These are phyloP conservation scores for Combretum micranthum DNA, from an alignment of 345 rosid genomes.

Conservation along the genomic window DNA sequence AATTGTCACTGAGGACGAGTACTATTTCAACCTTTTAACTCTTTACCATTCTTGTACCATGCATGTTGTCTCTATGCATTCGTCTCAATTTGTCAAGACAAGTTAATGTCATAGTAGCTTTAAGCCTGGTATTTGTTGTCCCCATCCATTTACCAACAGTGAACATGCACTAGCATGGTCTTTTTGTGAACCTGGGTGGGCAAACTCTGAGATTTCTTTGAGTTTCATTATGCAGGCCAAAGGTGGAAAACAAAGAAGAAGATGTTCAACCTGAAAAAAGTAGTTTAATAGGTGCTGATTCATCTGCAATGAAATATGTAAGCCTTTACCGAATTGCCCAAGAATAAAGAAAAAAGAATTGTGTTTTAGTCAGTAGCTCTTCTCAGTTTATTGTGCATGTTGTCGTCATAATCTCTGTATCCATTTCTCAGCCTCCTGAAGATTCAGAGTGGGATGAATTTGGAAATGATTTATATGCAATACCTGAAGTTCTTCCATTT, in stretches of 20 bases:
- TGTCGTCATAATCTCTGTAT: not conserved
- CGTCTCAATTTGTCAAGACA: not conserved
- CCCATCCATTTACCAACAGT: not conserved
- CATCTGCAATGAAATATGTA: constrained; percentile 60
- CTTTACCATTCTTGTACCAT: constrained; percentile 2
- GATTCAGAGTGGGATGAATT: constrained; percentile 94
- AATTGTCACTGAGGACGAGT: constrained; percentile 81
- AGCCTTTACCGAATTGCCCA: constrained; percentile 14
- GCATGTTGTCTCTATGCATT: constrained; percentile 15
- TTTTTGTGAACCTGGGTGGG: not conserved
- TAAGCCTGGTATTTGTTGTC: no score
- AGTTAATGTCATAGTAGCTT: no score
- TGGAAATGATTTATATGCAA: constrained; percentile 87
- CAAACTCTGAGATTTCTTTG: constrained; percentile 17
- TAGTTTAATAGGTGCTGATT: constrained; percentile 37
- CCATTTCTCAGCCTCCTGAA: constrained; percentile 41
- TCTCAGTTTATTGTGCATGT: no score
- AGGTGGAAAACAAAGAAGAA: constrained; percentile 43
- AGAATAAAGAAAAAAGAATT: no score
- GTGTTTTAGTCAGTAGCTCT: no score
- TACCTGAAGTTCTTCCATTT: constrained; percentile 57
- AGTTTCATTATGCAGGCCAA: constrained; percentile 55
- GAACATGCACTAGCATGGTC: constrained; percentile 2
- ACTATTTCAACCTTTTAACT: constrained; percentile 50
- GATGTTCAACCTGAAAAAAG: constrained; percentile 40